Evolutionary conservation across 768 basidiomycete species (phyloP).

Genomic region (Mycena venus): DNA sequence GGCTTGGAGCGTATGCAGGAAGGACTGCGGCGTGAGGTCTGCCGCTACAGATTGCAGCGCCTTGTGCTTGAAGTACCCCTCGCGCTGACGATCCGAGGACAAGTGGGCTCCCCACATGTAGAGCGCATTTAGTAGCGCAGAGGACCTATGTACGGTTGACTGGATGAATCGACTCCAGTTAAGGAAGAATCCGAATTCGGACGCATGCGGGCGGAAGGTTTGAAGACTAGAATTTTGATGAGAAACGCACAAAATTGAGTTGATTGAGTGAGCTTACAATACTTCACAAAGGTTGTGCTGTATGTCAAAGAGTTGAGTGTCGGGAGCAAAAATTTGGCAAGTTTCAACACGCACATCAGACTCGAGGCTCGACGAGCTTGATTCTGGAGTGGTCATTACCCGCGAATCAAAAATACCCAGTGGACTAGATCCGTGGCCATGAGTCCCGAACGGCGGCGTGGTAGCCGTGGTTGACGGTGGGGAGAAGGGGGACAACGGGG

Average conservation of each 20-base stretch:
- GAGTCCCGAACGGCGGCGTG: slow-evolving; percentile 12
- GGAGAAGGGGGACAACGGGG: slow-evolving; percentile 56
- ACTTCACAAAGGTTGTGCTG: slow-evolving; percentile 48
- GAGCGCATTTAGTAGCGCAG: slow-evolving; percentile 43
- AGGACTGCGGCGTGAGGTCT: slow-evolving; percentile 56
- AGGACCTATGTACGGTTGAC: slow-evolving; percentile 27
- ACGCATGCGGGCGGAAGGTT: slow-evolving; percentile 68
- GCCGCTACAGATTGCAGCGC: slow-evolving; percentile 62
- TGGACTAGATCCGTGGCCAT: slow-evolving; percentile 12
- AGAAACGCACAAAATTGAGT: slow-evolving; percentile 18
- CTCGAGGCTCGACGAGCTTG: slow-evolving; percentile 21
- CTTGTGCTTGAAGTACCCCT: slow-evolving; percentile 1
- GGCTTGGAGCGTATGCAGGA: slow-evolving; percentile 70
- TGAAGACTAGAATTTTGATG: slow-evolving; percentile 59
- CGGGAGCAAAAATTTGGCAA: not conserved
- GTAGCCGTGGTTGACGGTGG: slow-evolving; percentile 49
- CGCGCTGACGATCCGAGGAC: slow-evolving; percentile 24
- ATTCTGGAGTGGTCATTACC: slow-evolving; percentile 6
- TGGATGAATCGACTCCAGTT: slow-evolving; percentile 54
- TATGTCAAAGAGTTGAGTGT: not conserved
- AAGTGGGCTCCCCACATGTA: slow-evolving; percentile 52
- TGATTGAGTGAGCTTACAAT: slow-evolving; percentile 15
- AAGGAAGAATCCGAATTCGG: slow-evolving; percentile 79
- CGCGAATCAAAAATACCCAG: slow-evolving; percentile 27
- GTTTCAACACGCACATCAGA: not conserved